Conservation (phyloP, 768 basidiomycete species). For the Suillus bovinus region DNA sequence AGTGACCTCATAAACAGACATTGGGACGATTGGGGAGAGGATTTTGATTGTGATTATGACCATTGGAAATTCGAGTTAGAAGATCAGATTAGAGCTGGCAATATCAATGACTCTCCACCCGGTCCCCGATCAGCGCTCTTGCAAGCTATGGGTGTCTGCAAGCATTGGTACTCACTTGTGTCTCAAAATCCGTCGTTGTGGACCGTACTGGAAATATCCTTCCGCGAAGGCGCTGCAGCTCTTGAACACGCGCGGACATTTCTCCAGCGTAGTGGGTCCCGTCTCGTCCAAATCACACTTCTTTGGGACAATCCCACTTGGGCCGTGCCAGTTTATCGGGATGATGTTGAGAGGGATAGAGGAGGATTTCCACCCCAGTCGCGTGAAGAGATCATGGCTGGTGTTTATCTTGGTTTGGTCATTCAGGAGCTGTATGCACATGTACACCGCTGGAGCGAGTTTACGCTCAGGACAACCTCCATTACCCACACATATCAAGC, state of each 20-base stretch:
- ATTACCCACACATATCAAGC: neutral
- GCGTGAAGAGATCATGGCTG: neutral
- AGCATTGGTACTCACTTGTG: neutral
- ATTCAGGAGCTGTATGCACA: neutral
- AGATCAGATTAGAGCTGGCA: neutral
- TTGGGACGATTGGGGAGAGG: slow-evolving; percentile 1
- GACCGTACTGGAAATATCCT: neutral
- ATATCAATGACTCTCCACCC: neutral
- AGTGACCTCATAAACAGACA: too few relatives aligned
- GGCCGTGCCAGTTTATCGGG: neutral
- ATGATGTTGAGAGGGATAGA: neutral
- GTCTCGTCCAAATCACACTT: neutral
- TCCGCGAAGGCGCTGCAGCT: neutral
- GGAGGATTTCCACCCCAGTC: neutral
- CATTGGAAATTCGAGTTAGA: neutral
- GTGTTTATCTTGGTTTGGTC: neutral
- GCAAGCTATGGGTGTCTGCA: neutral
- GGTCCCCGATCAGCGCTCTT: neutral
- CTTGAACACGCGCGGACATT: neutral
- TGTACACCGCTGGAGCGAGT: neutral
- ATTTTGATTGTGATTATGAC: neutral
- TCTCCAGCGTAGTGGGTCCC: neutral
- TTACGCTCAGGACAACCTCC: neutral
- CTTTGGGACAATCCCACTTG: slow-evolving; percentile 3
- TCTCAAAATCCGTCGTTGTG: neutral